Conservation (phyloP, 2,329 filamentous ascomycete genomes). For the Fusarium odoratissimum region DNA sequence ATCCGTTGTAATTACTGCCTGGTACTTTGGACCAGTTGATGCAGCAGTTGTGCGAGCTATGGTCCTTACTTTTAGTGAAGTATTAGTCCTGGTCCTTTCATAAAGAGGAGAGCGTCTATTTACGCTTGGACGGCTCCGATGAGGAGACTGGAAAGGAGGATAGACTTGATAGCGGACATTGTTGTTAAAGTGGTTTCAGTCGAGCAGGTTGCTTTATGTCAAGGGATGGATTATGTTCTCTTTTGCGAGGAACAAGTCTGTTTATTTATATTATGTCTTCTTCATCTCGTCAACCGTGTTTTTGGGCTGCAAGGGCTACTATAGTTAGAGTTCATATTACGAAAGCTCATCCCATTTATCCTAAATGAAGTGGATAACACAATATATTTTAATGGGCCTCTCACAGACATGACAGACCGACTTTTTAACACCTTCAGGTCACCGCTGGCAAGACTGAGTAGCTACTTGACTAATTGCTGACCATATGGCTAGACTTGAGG, state of each 20-base stretch:
- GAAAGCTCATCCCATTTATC: neutral
- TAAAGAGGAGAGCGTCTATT: neutral
- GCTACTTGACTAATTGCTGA: too few relatives aligned
- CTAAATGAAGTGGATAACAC: neutral
- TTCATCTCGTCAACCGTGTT: rapidly evolving
- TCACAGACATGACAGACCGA: neutral
- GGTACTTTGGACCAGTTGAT: too few relatives aligned
- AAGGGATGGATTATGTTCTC: neutral
- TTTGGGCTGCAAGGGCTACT: rapidly evolving
- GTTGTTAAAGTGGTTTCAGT: rapidly evolving
- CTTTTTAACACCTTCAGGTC: too few relatives aligned
- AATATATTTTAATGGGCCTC: neutral
- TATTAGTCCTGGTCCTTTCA: neutral
- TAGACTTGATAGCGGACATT: neutral
- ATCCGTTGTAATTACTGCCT: too few relatives aligned
- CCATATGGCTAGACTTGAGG: too few relatives aligned
- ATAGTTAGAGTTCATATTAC: neutral
- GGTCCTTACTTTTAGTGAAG: neutral
- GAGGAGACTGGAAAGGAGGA: neutral
- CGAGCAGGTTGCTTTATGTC: rapidly evolving
- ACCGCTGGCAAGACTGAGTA: too few relatives aligned
- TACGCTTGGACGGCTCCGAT: neutral
- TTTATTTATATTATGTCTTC: neutral
- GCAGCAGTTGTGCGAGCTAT: neutral
- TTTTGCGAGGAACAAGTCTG: neutral